Conservation (phyloP, 148 eudicot genomes). For the Fagopyrum tataricum region DNA sequence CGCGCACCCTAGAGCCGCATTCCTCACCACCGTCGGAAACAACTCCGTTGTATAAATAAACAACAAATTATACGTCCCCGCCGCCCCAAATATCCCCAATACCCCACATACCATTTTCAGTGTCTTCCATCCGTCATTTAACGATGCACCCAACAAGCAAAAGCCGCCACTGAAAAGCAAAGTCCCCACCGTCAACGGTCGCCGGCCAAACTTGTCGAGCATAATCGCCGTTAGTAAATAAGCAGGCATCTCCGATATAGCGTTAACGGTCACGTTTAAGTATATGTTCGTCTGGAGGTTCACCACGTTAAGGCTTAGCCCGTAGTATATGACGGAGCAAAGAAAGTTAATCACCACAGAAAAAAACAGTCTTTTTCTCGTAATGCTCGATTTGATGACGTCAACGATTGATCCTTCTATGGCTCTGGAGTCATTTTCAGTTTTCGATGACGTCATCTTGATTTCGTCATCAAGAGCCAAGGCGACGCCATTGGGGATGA, state of each 20-base stretch:
- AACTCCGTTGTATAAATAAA: conserved; percentile 74
- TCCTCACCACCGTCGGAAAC: conserved; percentile 91
- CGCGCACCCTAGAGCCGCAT: conserved; percentile 72
- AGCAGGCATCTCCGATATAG: conserved; percentile 86
- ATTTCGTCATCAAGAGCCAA: conserved; percentile 44
- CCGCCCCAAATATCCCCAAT: conserved; percentile 83
- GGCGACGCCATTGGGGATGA: conserved; percentile 33
- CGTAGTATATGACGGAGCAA: conserved; percentile 73
- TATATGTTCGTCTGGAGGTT: conserved; percentile 75
- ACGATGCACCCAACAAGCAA: conserved; percentile 54
- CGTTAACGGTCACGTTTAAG: conserved; percentile 57
- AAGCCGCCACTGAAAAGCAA: conserved; percentile 73
- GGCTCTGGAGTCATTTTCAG: conserved; percentile 14
- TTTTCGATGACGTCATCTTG: not conserved
- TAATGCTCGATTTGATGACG: conserved; percentile 46
- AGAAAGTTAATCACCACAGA: conserved; percentile 59
- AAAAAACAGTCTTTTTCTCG: conserved; percentile 49
- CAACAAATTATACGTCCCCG: conserved; percentile 73
- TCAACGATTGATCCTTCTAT: conserved; percentile 54
- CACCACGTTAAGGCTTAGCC: conserved; percentile 74
- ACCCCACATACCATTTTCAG: conserved; percentile 63
- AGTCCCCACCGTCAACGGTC: conserved; percentile 69
- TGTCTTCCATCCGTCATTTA: conserved; percentile 32
- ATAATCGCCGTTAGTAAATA: conserved; percentile 53
- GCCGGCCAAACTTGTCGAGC: conserved; percentile 59